These are phyloP conservation scores for Cyclocybe cylindracea DNA, from an alignment of 768 basidiomycete genomes.

Conservation along the genomic window DNA sequence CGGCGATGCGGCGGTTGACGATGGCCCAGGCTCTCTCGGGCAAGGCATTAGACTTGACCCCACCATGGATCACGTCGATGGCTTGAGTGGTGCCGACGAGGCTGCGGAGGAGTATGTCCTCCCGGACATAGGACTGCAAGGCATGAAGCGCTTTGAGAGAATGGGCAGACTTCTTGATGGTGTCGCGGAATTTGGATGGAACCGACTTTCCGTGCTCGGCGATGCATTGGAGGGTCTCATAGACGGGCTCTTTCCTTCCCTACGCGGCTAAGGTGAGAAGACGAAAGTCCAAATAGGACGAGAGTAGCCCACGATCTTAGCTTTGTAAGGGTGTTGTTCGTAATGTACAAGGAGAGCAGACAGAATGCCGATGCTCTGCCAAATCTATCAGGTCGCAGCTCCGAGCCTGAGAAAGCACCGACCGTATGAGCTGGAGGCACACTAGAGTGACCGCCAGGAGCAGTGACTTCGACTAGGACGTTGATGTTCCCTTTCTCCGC, in stretches of 20 bases:
- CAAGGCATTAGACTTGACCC: slow-evolving; percentile 76
- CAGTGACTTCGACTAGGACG: slow-evolving; percentile 61
- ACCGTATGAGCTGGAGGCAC: slow-evolving; percentile 83
- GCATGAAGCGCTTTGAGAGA: slow-evolving; percentile 52
- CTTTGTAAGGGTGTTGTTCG: slow-evolving; percentile 63
- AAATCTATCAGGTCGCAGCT: not conserved
- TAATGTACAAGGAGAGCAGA: slow-evolving; percentile 66
- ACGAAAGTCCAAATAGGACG: not conserved
- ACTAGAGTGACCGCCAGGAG: slow-evolving; percentile 85
- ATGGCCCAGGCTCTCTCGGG: slow-evolving; percentile 73
- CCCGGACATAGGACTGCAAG: slow-evolving; percentile 49
- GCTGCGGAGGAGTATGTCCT: slow-evolving; percentile 41
- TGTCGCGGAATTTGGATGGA: slow-evolving; percentile 43
- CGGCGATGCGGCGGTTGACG: slow-evolving; percentile 72
- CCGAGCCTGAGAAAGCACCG: slow-evolving; percentile 11
- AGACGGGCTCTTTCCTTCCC: slow-evolving; percentile 60
- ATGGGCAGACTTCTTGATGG: slow-evolving; percentile 46
- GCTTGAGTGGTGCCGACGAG: slow-evolving; percentile 76
- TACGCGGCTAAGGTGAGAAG: slow-evolving; percentile 15
- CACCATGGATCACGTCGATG: slow-evolving; percentile 67
- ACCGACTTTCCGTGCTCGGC: slow-evolving; percentile 62
- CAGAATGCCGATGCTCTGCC: slow-evolving; percentile 79
- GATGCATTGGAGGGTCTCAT: slow-evolving; percentile 62
- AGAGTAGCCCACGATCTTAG: slow-evolving; percentile 44
- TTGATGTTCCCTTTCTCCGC: slow-evolving; percentile 77